Base-by-base conservation (phyloP, 805 yeast genomes). In the Wickerhamiella allomyrinae region DNA sequence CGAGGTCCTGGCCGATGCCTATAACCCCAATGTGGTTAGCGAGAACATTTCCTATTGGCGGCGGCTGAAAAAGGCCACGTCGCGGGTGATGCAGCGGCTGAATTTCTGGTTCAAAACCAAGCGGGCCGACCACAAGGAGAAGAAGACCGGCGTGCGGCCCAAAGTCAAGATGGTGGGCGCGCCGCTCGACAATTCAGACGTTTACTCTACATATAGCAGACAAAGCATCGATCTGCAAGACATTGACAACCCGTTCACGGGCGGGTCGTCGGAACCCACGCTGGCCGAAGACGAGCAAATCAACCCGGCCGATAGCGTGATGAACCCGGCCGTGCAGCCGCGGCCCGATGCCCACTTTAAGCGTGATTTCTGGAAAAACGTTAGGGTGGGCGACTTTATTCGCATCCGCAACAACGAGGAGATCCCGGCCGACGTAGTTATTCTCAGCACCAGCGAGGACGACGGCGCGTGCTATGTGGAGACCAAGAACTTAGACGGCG, bases 381-480 rank as follows among this genome's bases (percentile, higher is more conserved):
- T 81, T 23, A 69, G 69, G 40, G 91, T 82, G 17, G 93, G 93
- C 34, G 93, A 83, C 55, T 63, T 79, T 46, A 66, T 82, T 24
- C 68, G 85, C 42, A 68, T 82, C 17, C 66, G 76, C 44, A 74
- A 76, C 49, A 77, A 81, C 58, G 87, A 80, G 49, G 82, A 78
- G 56, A 71, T 82, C 34, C 93, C 93, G 1, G 93, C 87, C 22
- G 93, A 82, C 59, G 59, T 81, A 27, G 63, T 78, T 15, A 69
- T 82, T 19, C 61, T 82, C 21, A 68, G 85, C 7, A 76, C 89
- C 0, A 75, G 83, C 20, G 84, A 77, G 51, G 71, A 72, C 5
- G 93, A 83, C 50, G 77, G 76, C 45, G 74, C 77, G 41, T 77
- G 80, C 56, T 76, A 69, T 49, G 75, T 80, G 27, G 93, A 77